phyloP scores from a whole-genome alignment of 352 stramenopile genomes.

The Pythium brassicae region DNA sequence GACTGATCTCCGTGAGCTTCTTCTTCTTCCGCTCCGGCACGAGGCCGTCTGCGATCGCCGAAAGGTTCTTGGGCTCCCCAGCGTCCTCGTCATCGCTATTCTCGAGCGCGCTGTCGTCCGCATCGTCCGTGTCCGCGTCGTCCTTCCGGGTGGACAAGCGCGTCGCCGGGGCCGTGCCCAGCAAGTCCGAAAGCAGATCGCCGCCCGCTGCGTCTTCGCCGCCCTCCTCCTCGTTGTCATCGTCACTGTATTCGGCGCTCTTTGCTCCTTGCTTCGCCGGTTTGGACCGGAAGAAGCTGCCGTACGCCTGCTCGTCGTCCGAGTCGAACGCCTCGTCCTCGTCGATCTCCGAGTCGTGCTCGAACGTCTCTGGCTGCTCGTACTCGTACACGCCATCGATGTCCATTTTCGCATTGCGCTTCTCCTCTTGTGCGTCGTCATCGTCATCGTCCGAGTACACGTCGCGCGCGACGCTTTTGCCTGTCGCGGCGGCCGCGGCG shows the following conservation, averaged over 20 bases:
- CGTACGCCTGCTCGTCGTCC: slow-evolving; percentile 89
- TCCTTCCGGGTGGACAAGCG: slow-evolving; percentile 47
- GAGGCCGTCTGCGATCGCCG: slow-evolving; percentile 43
- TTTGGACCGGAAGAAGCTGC: slow-evolving; percentile 69
- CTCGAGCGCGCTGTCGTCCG: slow-evolving; percentile 21
- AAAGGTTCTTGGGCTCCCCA: slow-evolving; percentile 41
- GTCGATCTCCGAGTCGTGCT: slow-evolving; percentile 91
- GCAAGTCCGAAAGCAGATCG: slow-evolving; percentile 71
- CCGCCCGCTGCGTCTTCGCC: slow-evolving; percentile 50
- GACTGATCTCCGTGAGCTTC: slow-evolving; percentile 50
- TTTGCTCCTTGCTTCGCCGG: slow-evolving; percentile 15
- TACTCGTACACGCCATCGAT: slow-evolving; percentile 83
- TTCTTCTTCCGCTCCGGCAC: slow-evolving; percentile 45
- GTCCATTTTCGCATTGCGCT: slow-evolving; percentile 65
- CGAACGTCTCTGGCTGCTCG: slow-evolving; percentile 68
- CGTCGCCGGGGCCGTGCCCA: slow-evolving; percentile 48
- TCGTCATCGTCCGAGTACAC: slow-evolving; percentile 85
- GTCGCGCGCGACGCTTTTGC: slow-evolving; percentile 35
- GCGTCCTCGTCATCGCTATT: slow-evolving; percentile 36
- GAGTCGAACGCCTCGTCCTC: slow-evolving; percentile 94
- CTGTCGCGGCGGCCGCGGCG: slow-evolving; percentile 11
- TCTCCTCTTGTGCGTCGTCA: slow-evolving; percentile 57
- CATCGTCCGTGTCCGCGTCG: slow-evolving; percentile 21
- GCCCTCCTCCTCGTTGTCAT: slow-evolving; percentile 22
- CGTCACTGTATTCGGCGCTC: slow-evolving; percentile 19